Evolutionary conservation across 192 early-diverging fungal genomes (phyloP).

Genomic region (Linnemannia schmuckeri): DNA sequence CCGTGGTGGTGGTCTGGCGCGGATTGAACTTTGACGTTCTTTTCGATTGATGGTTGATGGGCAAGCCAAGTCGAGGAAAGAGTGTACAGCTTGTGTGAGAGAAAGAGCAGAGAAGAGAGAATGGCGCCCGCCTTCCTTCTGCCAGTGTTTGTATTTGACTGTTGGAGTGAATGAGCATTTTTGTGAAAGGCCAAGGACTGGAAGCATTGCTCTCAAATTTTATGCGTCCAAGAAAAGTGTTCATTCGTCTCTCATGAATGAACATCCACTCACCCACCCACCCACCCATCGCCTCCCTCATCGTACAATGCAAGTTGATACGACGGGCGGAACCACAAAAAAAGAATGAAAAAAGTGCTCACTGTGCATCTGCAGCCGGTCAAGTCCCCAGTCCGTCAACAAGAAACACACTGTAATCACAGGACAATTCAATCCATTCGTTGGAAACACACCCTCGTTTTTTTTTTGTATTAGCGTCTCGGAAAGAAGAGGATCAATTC

Average conservation of each 20-base stretch:
- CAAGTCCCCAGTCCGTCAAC: not conserved
- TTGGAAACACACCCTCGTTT: not conserved
- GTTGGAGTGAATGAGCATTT: not conserved
- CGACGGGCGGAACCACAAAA: not conserved
- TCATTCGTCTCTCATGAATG: not conserved
- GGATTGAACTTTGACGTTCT: not conserved
- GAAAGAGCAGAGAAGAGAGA: not conserved
- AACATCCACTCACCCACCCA: too few relatives aligned
- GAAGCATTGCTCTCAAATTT: not conserved
- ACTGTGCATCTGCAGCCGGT: not conserved
- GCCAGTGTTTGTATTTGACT: not conserved
- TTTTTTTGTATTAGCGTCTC: not conserved
- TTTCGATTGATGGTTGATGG: not conserved
- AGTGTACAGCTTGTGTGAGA: not conserved
- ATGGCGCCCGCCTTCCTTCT: not conserved
- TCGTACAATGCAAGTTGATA: not conserved
- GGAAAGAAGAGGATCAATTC: not conserved
- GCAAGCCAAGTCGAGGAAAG: too few relatives aligned
- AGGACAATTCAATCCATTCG: not conserved
- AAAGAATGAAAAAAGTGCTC: not conserved
- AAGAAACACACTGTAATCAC: not conserved
- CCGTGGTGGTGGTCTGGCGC: not conserved
- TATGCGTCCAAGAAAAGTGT: not conserved
- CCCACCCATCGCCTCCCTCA: not conserved
- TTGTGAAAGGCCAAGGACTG: not conserved